Evolutionary conservation across 768 basidiomycete genomes (phyloP), one percentile per base, ranked within the genome.

Genomic region (Arthromyces matolae): DNA sequence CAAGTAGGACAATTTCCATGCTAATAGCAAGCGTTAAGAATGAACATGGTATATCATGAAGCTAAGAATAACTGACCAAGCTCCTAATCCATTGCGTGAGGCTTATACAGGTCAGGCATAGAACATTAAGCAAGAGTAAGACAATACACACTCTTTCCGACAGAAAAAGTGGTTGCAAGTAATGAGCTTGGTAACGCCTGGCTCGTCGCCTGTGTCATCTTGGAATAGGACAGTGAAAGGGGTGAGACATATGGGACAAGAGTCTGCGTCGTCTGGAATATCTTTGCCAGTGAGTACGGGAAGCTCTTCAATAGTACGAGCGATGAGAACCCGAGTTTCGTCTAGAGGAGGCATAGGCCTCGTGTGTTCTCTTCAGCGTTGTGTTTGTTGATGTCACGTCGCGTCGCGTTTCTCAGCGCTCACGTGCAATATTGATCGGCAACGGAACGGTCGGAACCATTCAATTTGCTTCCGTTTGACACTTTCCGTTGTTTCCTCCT

Each of bases 1-100:
- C 85, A 88, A 4, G 83, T 77, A 13, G 85, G 85, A 54, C 86
- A 88, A 54, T 71, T 85, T 12, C 84, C 84, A 55, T 86, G 84
- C 83, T 85, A 50, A 4, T 60, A n/a, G n/a, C n/a, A 37, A 34
- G 19, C 19, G 12, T 52, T 34, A 42, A 35, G 35, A 32, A 23
- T 13, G 6, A 16, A 29, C 8, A 40, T 19, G 16, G 19, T 18
- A 42, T 19, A n/a, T 22, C 18, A 22, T 2, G 8, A 8, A 5
- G 19, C 42, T n/a, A 27, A 22, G 6, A 16, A n/a, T n/a, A n/a
- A 47, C 74, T 48, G 58, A 84, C 84, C 50, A 73, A 57, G 44
- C 73, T 76, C 45, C 66, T 66, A 51, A 88, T 83, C 85, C 85
- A 88, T 59, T 83, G 77, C n/a, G 69, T 64, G 29, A 88, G 63